phyloP scores from a whole-genome alignment of 1,139 yeast species.

The Sugiyamaella novakii region DNA sequence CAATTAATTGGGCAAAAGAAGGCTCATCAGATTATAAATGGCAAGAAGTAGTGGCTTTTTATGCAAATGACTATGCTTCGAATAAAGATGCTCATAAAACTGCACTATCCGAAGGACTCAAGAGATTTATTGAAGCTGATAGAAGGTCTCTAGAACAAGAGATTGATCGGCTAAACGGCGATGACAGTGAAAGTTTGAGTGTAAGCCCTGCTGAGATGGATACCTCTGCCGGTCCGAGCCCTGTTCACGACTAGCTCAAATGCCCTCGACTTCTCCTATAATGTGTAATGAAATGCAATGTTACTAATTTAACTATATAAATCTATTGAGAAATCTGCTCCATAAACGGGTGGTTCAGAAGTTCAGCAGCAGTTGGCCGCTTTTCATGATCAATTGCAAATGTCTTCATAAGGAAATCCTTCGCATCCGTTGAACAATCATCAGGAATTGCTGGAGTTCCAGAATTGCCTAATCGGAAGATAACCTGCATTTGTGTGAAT shows the following conservation, averaged over 20 bases:
- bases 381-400: constrained; percentile 73
- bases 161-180: neutral
- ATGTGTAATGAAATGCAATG: neutral
- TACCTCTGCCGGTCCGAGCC: constrained; percentile 2
- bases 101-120: constrained; percentile 25
- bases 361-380: constrained; percentile 72
- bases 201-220: constrained; percentile 3
- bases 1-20: constrained; percentile 28
- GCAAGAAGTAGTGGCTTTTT: constrained; percentile 34
- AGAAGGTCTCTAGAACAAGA: constrained; percentile 20
- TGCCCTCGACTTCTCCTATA: neutral
- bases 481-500: constrained; percentile 94
- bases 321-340: constrained; percentile 13
- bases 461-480: constrained; percentile 86
- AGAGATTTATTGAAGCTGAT: constrained; percentile 28
- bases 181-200: neutral
- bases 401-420: constrained; percentile 63
- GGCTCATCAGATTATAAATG: constrained; percentile 32
- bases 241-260: too few relatives aligned
- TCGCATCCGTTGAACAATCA: constrained; percentile 72
- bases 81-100: constrained; percentile 23
- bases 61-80: constrained; percentile 34
- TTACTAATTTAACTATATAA: neutral
- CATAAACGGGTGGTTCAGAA: constrained; percentile 59
- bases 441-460: constrained; percentile 74